Evolutionary conservation across 2,329 filamentous ascomycete genomes (phyloP).

Genomic region (Cercospora brassicicola): DNA sequence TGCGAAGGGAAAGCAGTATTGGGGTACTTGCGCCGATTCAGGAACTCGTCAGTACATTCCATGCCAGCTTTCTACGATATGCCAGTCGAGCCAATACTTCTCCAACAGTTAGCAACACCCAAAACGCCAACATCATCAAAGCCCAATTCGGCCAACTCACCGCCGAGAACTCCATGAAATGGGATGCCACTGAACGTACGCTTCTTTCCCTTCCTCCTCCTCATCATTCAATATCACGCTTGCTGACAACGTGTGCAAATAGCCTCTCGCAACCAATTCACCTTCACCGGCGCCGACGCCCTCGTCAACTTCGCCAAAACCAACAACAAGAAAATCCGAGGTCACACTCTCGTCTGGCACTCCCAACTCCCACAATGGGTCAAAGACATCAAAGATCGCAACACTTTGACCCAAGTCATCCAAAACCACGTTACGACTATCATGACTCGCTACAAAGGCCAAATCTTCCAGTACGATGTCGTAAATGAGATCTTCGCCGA

Average conservation of each 20-base stretch:
- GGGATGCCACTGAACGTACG: conserved; percentile 57
- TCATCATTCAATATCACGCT: not conserved
- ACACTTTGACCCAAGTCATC: conserved; percentile 57
- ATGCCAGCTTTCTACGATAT: no score
- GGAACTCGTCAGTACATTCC: conserved; percentile 37
- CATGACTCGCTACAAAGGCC: conserved; percentile 62
- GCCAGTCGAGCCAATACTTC: not conserved
- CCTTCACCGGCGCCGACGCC: conserved; percentile 58
- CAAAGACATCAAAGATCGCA: conserved; percentile 53
- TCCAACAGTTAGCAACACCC: conserved; percentile 44
- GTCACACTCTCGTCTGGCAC: conserved; percentile 68
- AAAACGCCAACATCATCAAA: conserved; percentile 59
- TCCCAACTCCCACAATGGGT: conserved; percentile 57
- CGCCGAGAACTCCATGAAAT: conserved; percentile 68
- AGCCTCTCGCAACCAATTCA: conserved; percentile 49
- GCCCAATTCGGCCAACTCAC: conserved; percentile 65
- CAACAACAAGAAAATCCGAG: conserved; percentile 62
- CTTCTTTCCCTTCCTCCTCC: not conserved
- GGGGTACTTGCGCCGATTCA: conserved; percentile 60
- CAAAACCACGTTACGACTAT: conserved; percentile 61
- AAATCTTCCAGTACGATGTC: conserved; percentile 61
- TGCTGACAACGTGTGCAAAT: not conserved
- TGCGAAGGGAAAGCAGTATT: conserved; percentile 63
- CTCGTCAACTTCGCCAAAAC: conserved; percentile 59
- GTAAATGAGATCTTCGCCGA: conserved; percentile 60